phyloP scores from a whole-genome alignment of 768 basidiomycete genomes.

The Kwoniella dejecticola region DNA sequence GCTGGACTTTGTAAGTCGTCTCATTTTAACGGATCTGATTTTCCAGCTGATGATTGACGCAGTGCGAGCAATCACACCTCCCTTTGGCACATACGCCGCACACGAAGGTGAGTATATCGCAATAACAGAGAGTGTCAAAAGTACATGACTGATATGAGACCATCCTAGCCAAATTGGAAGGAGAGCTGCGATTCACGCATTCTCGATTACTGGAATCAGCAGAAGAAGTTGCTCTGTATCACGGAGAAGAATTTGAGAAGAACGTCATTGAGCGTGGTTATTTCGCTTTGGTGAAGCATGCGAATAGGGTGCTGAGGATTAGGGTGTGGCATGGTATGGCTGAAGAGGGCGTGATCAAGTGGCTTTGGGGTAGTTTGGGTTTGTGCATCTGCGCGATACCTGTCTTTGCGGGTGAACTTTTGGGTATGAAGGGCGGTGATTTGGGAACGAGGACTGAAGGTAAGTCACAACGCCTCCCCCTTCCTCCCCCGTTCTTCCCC shows the following conservation, averaged over 20 bases:
- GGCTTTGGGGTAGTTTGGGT: conserved; percentile 89
- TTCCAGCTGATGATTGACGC: conserved; percentile 10
- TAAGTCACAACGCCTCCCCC: conserved; percentile 44
- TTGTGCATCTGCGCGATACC: conserved; percentile 90
- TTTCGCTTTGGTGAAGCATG: conserved; percentile 78
- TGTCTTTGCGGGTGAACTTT: conserved; percentile 77
- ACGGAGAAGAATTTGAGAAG: conserved; percentile 87
- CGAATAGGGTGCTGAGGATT: conserved; percentile 74
- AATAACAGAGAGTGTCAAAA: no score
- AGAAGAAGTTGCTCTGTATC: conserved; percentile 71
- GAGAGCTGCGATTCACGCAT: conserved; percentile 86
- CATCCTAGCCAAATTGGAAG: conserved; percentile 80
- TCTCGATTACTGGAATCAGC: conserved; percentile 81
- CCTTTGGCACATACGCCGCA: conserved; percentile 88
- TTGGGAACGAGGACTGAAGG: conserved; percentile 89
- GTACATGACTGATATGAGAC: no score
- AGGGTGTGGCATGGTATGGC: conserved; percentile 87
- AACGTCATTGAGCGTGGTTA: conserved; percentile 87
- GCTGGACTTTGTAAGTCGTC: conserved; percentile 72
- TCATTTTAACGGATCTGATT: not conserved
- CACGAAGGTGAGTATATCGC: conserved; percentile 57
- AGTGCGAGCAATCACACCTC: conserved; percentile 87
- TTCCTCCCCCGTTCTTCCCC: not conserved
- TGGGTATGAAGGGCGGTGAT: conserved; percentile 68
- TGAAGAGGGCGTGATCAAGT: conserved; percentile 95